A percentile compares a stretch with the other conserved stretches of the same genome.
Conservation (phyloP, 1,139 yeast species). For the Suhomyces panamericanus region DNA sequence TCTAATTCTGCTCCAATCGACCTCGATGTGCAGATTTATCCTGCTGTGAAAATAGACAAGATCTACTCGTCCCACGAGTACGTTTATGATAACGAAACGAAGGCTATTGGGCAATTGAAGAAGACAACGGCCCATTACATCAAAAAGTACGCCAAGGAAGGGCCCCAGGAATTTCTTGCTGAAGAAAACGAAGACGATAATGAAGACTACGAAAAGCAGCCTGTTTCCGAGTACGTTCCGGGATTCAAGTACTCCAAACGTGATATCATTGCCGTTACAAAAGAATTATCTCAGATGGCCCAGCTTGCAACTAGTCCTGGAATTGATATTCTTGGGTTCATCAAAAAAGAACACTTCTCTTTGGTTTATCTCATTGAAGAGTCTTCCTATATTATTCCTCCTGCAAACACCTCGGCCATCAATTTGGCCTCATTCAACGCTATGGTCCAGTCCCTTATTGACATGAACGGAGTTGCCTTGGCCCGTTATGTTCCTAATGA, state of each 20-base stretch:
- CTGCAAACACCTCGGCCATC: conserved; percentile 27
- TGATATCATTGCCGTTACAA: conserved; percentile 37
- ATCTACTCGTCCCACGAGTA: conserved; percentile 35
- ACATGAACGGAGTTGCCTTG: conserved; percentile 51
- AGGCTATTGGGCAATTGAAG: conserved; percentile 17
- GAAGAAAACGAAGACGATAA: conserved; percentile 23
- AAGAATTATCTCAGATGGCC: conserved; percentile 44
- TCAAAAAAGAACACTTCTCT: conserved; percentile 47
- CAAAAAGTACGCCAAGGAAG: conserved; percentile 12
- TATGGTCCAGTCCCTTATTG: conserved; percentile 55
- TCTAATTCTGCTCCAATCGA: conserved; percentile 20
- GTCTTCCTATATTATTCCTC: conserved; percentile 56
- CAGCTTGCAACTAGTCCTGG: conserved; percentile 48
- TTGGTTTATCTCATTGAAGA: conserved; percentile 61
- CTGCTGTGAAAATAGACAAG: conserved; percentile 56
- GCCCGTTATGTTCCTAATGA: conserved; percentile 60
- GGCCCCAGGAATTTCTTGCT: conserved; percentile 18
- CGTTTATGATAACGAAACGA: conserved; percentile 17
- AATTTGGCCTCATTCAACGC: conserved; percentile 52
- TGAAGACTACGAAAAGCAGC: conserved; percentile 23
- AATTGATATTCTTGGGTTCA: conserved; percentile 66
- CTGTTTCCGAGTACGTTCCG: conserved; percentile 17
- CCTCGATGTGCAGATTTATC: conserved; percentile 65
- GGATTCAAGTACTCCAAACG: conserved; percentile 72
- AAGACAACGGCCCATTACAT: conserved; percentile 27